phyloP scores from a whole-genome alignment of 2,329 filamentous ascomycete species.

The Dactylellina sp. region DNA sequence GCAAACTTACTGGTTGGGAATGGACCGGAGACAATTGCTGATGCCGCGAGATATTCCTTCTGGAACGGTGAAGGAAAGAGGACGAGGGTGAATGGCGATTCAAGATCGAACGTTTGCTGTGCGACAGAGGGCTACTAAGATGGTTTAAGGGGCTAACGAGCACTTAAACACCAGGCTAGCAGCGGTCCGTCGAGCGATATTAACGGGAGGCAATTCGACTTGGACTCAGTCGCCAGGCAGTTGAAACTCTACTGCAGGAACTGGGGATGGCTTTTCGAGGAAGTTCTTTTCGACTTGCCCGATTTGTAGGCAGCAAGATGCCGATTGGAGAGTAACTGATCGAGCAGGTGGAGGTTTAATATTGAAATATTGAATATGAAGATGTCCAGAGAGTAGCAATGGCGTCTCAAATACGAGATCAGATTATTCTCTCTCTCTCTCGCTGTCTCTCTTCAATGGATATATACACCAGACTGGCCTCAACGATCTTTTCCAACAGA shows the following conservation, averaged over 20 bases:
- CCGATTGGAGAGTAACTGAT: no score
- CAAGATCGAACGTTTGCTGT: neutral
- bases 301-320: slow-evolving; percentile 7
- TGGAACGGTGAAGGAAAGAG: neutral
- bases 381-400: no score
- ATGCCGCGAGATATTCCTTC: slow-evolving; percentile 5
- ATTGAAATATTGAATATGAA: no score
- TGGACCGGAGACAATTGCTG: slow-evolving; percentile 1
- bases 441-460: neutral
- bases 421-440: no score
- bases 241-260: slow-evolving; percentile 17
- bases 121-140: neutral
- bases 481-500: slow-evolving; percentile 3
- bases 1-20: slow-evolving; percentile 46
- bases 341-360: no score
- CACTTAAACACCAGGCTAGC: slow-evolving; percentile 17
- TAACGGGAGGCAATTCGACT: no score
- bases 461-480: neutral
- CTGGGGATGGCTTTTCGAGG: slow-evolving; percentile 1
- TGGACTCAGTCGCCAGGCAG: slow-evolving; percentile 33
- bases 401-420: no score
- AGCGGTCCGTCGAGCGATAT: slow-evolving; percentile 20
- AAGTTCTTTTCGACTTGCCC: slow-evolving; percentile 52
- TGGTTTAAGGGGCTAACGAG: slow-evolving; percentile 19
- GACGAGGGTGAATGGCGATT: neutral